phyloP scores from a whole-genome alignment of 1,284 basidiomycete species.

The Papiliotrema laurentii region DNA sequence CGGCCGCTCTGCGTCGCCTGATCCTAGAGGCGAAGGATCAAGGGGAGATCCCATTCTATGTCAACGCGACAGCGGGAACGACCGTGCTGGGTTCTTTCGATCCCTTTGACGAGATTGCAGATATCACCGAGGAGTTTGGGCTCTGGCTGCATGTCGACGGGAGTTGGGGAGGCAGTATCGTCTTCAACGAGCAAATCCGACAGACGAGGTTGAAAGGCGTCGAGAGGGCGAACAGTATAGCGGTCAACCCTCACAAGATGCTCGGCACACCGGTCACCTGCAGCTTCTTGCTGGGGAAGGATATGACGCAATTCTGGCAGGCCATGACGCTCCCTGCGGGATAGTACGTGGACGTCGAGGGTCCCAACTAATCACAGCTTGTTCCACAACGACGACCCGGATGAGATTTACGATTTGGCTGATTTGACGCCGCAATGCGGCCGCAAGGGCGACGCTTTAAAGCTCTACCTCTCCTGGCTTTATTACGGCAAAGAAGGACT shows the following conservation, averaged over 20 bases:
- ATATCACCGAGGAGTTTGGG: slow-evolving; percentile 23
- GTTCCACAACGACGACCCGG: slow-evolving; percentile 43
- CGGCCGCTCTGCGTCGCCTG: slow-evolving; percentile 12
- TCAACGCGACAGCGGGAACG: slow-evolving; percentile 49
- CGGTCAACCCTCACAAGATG: slow-evolving; percentile 49
- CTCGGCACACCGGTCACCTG: slow-evolving; percentile 47
- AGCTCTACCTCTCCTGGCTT: slow-evolving; percentile 48
- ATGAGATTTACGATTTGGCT: slow-evolving; percentile 30
- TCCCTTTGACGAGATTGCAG: slow-evolving; percentile 35
- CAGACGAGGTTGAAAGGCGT: slow-evolving; percentile 33
- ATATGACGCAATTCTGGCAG: slow-evolving; percentile 24
- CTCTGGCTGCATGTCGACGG: slow-evolving; percentile 49
- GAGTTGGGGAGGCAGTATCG: slow-evolving; percentile 46
- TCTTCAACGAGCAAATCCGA: slow-evolving; percentile 30
- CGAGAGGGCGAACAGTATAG: slow-evolving; percentile 40
- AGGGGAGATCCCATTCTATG: slow-evolving; percentile 42
- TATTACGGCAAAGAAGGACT: slow-evolving; percentile 40
- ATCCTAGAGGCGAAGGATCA: slow-evolving; percentile 10
- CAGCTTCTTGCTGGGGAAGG: slow-evolving; percentile 45
- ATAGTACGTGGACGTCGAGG: slow-evolving; percentile 27
- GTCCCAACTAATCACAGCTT: slow-evolving; percentile 16
- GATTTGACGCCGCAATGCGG: slow-evolving; percentile 44
- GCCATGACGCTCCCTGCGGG: slow-evolving; percentile 46
- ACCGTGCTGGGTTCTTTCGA: slow-evolving; percentile 49
- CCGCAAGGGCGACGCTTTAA: slow-evolving; percentile 45